These are phyloP conservation scores for Arachnomyces sp. DNA, from an alignment of 2,329 filamentous ascomycete genomes.

Conservation along the genomic window DNA sequence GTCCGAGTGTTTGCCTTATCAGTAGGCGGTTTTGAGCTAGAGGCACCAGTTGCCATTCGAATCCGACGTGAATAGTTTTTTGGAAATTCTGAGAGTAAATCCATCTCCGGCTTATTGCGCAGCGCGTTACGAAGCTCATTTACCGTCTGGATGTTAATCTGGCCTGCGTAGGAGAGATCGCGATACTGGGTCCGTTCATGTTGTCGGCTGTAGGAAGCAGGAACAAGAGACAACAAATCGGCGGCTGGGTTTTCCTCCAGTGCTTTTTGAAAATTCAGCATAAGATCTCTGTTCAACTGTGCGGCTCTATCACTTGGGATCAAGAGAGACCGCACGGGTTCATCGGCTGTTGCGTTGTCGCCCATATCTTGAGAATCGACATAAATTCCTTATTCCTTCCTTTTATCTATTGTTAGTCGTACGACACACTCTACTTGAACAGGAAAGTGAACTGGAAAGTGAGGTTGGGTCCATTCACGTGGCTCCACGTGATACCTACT, in stretches of 20 bases:
- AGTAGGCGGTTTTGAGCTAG: conserved; percentile 3
- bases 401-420: no score
- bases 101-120: conserved; percentile 13
- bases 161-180: conserved; percentile 12
- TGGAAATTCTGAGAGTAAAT: conserved; percentile 16
- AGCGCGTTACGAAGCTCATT: conserved; percentile 12
- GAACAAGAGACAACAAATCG: conserved; percentile 18
- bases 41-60: conserved; percentile 13
- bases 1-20: conserved; percentile 1
- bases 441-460: no score
- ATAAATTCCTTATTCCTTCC: no score
- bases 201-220: conserved; percentile 12
- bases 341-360: conserved; percentile 1
- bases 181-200: conserved; percentile 12
- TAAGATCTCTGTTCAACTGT: conserved; percentile 18
- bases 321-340: conserved; percentile 3
- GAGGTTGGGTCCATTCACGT: no score
- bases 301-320: conserved; percentile 12
- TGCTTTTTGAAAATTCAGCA: conserved; percentile 14
- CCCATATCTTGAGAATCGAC: no score
- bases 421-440: no score
- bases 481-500: no score
- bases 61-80: conserved; percentile 16
- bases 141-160: conserved; percentile 14
- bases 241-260: conserved; percentile 15